Base-by-base conservation (phyloP, 495 filamentous ascomycete species). In the Neurospora terricola region DNA sequence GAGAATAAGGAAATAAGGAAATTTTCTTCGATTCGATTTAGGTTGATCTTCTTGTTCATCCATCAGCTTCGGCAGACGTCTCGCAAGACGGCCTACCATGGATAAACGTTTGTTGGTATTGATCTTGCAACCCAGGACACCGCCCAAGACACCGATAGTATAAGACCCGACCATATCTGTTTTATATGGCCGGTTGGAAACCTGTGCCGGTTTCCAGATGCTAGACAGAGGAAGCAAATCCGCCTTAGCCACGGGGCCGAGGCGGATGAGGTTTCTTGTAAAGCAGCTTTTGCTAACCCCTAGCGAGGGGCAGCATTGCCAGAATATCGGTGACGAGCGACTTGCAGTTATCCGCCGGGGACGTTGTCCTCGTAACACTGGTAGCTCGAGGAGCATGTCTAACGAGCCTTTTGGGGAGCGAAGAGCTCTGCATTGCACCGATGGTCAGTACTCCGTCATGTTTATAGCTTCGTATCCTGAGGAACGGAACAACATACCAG, bases 401-500 rank as follows among this genome's bases (percentile, higher is more conserved):
- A 45, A 21, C 42, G 48, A 27, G 48, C 48, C 48, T 59, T 59
- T 12, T 59, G 48, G 0, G 21, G 48, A 11, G 48, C 48, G 5
- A 59, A 59, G 11, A 59, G 48, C 4, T 59, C 48, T 45, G n/a
- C 5, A 18, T 42, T 42, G 5, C 14, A 16, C 39, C 4, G 4
- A 42, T 18, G 14, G 39, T 42, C 39, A 42, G 39, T 42, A 18
- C 14, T 16, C 39, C 14, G 39, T 42, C 39, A 42, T 18, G 5
- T 6, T 6, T 2, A 18, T 6, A 14, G 14, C 5, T 42, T 16
- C 11, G 5, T 6, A 42, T 42, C 27, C 11, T 11, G 48, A 14
- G 37, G 2, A 5, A 43, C 5, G 9, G 12, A 14, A 7, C 16
- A 23, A 12, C 27, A 18, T 76, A 78, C 77, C 84, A 40, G 84